A percentile compares a stretch with the other conserved stretches of the same genome.
These are phyloP conservation scores for Colletotrichum sp. DNA, from an alignment of 2,329 filamentous ascomycete species.

Conservation along the genomic window DNA sequence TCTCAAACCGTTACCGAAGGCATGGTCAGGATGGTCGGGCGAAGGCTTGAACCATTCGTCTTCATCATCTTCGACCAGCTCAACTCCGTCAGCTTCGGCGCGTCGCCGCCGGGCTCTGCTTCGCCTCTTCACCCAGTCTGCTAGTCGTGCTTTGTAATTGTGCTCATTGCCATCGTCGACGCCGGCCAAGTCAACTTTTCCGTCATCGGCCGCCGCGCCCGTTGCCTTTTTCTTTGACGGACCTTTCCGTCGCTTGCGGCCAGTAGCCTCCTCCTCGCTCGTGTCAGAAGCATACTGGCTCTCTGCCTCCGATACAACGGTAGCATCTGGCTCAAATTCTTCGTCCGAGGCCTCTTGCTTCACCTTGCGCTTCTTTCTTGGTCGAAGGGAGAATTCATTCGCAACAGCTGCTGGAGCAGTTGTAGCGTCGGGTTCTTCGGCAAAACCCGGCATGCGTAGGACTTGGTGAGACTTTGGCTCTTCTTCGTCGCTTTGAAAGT, in stretches of 20 bases:
- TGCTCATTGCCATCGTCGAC: conserved; percentile 90
- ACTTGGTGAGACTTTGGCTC: conserved; percentile 72
- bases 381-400: conserved; percentile 61
- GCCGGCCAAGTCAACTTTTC: conserved; percentile 52
- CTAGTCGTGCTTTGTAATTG: conserved; percentile 76
- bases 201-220: conserved; percentile 22
- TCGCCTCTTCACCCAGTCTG: conserved; percentile 70
- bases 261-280: conserved; percentile 42
- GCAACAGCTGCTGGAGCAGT: conserved; percentile 36
- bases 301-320: conserved; percentile 14
- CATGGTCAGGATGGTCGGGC: conserved; percentile 78
- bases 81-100: conserved; percentile 34
- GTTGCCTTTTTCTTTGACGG: conserved; percentile 45
- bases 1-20: conserved; percentile 75
- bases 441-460: conserved; percentile 75
- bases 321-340: conserved; percentile 46
- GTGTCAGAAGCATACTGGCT: conserved; percentile 34
- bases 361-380: conserved; percentile 59
- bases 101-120: conserved; percentile 43
- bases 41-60: conserved; percentile 86
- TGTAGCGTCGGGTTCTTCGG: conserved; percentile 45
- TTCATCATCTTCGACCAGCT: conserved; percentile 46
- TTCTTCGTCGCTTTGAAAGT: conserved; percentile 44
- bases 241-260: conserved; percentile 45
- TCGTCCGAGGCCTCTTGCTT: conserved; percentile 42